Conservation (phyloP, 306 rosid species). For the Arachis hypogaea region DNA sequence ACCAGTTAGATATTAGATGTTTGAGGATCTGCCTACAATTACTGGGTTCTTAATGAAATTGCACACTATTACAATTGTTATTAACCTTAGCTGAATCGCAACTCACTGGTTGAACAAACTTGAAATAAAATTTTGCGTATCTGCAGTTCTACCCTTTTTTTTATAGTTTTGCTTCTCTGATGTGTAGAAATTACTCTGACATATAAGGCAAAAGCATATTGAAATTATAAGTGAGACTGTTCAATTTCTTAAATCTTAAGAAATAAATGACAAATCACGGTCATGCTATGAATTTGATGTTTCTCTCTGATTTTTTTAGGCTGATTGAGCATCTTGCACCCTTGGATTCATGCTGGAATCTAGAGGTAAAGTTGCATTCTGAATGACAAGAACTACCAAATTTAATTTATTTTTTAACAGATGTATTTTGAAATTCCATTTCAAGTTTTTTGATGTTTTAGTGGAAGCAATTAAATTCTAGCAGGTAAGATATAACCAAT, state of each 20-base stretch:
- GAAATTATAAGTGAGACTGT: not conserved
- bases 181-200: constrained; percentile 11
- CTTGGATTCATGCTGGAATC: constrained; percentile 43
- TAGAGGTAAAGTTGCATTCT: constrained; percentile 58
- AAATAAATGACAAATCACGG: not conserved
- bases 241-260: not conserved
- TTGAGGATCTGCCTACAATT: not conserved
- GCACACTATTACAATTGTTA: constrained; percentile 8
- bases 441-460: not conserved
- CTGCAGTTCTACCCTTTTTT: not conserved
- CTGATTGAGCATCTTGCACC: constrained; percentile 51
- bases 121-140: constrained; percentile 15
- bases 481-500: too few relatives aligned
- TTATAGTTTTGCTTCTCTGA: not conserved
- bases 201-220: constrained; percentile 15
- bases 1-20: constrained; percentile 18
- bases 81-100: constrained; percentile 6
- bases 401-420: not conserved
- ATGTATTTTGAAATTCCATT: constrained; percentile 6
- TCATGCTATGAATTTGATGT: constrained; percentile 35
- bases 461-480: constrained; percentile 1
- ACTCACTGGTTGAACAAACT: not conserved
- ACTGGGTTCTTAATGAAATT: not conserved
- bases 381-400: constrained; percentile 15
- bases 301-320: constrained; percentile 58